Conservation (phyloP, 805 yeast species). For the Candida arabinofermentans region DNA sequence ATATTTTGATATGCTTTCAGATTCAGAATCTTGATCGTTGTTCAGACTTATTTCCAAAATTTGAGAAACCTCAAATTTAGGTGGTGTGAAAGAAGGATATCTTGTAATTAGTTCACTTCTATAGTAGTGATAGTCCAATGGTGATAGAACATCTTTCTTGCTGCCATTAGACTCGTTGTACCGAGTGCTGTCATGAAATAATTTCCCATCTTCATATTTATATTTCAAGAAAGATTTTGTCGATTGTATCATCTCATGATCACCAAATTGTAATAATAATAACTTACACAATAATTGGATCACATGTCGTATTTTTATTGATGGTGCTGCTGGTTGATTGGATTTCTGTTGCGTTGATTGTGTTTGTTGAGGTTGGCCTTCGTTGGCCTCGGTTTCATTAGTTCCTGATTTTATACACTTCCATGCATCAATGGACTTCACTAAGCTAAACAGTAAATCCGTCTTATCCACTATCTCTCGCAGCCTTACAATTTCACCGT, state of each 20-base stretch:
- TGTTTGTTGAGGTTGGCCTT: slow-evolving; percentile 5
- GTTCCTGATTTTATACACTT: slow-evolving; percentile 43
- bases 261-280: slow-evolving; percentile 62
- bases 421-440: slow-evolving; percentile 60
- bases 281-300: slow-evolving; percentile 51
- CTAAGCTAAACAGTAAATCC: slow-evolving; percentile 41
- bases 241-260: slow-evolving; percentile 31
- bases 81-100: slow-evolving; percentile 66
- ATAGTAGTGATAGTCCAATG: slow-evolving; percentile 80
- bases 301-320: slow-evolving; percentile 52
- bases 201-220: slow-evolving; percentile 31
- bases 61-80: slow-evolving; percentile 43
- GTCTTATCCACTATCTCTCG: slow-evolving; percentile 16
- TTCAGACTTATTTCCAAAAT: slow-evolving; percentile 34
- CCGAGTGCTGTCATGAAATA: not conserved
- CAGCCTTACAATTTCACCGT: slow-evolving; percentile 4
- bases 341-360: not conserved
- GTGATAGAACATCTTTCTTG: slow-evolving; percentile 48
- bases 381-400: slow-evolving; percentile 14
- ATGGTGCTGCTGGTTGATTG: slow-evolving; percentile 10
- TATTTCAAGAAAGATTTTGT: slow-evolving; percentile 45
- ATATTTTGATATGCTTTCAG: slow-evolving; percentile 14
- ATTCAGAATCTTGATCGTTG: slow-evolving; percentile 12
- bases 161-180: slow-evolving; percentile 5
- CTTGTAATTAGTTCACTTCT: slow-evolving; percentile 69